These are phyloP conservation scores for Eucalyptus cloeziana DNA, from an alignment of 345 rosid genomes.

Conservation along the genomic window DNA sequence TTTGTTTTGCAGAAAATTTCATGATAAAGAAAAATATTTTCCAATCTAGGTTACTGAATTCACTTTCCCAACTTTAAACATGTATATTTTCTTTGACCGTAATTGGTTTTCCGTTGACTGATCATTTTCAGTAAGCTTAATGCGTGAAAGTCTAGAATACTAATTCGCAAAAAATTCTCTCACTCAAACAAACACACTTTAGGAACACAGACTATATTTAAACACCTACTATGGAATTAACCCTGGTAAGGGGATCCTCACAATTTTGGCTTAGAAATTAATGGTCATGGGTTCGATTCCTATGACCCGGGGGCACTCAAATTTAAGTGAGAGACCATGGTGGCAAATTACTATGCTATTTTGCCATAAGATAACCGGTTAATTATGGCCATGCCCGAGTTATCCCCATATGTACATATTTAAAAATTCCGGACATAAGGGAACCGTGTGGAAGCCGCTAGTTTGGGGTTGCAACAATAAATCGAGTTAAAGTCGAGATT, in stretches of 20 bases:
- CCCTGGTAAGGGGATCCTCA: background rate
- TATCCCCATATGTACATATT: background rate
- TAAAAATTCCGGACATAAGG: background rate
- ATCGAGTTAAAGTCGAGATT: background rate
- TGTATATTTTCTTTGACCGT: no score
- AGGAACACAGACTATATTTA: background rate
- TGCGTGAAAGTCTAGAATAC: background rate
- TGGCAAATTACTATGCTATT: background rate
- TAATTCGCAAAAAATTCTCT: no score
- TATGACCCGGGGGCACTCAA: background rate
- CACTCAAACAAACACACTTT: background rate
- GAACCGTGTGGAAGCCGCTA: background rate
- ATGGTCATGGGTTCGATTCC: background rate
- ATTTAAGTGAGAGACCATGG: background rate
- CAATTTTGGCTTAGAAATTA: background rate
- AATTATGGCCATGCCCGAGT: accelerated
- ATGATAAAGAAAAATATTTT: no score
- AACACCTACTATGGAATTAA: background rate
- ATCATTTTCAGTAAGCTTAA: accelerated
- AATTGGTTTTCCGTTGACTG: accelerated
- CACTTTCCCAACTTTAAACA: no score
- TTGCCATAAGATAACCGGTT: background rate
- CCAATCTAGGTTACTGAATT: background rate
- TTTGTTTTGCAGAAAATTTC: no score
- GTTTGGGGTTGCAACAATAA: background rate